Conservation (phyloP, 2,329 filamentous ascomycete species). For the Capronia epimyces region DNA sequence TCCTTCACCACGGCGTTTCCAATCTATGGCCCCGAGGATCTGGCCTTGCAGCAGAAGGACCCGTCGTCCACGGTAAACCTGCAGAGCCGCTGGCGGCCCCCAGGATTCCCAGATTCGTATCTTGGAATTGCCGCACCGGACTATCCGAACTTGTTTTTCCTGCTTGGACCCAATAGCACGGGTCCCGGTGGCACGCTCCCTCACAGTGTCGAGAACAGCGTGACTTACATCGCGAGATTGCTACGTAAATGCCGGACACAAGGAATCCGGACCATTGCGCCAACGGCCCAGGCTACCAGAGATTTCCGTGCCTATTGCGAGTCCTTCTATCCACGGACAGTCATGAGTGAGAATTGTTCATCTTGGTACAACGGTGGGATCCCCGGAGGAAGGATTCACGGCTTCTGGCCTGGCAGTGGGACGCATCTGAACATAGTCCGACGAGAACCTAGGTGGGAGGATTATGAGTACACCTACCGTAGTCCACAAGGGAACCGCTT, state of each 20-base stretch:
- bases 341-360: slow-evolving; percentile 44
- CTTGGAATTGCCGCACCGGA: slow-evolving; percentile 23
- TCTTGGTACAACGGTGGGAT: slow-evolving; percentile 67
- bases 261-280: slow-evolving; percentile 6
- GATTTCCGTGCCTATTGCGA: slow-evolving; percentile 8
- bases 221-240: slow-evolving; percentile 3
- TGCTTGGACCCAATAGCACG: slow-evolving; percentile 29
- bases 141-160: slow-evolving; percentile 32
- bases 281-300: not conserved
- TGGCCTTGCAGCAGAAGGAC: slow-evolving; percentile 1
- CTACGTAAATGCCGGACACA: slow-evolving; percentile 2
- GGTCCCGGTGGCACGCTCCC: slow-evolving; percentile 3
- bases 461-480: slow-evolving; percentile 46
- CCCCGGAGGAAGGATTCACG: slow-evolving; percentile 60
- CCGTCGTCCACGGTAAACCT: slow-evolving; percentile 11
- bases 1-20: slow-evolving; percentile 7
- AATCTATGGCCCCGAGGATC: slow-evolving; percentile 31
- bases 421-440: slow-evolving; percentile 56
- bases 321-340: not conserved
- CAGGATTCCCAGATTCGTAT: slow-evolving; percentile 8
- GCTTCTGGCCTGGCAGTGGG: slow-evolving; percentile 65
- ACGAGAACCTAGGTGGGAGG: slow-evolving; percentile 53
- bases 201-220: slow-evolving; percentile 3
- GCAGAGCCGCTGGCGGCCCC: slow-evolving; percentile 11
- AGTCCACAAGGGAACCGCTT: slow-evolving; percentile 3